Evolutionary conservation across 352 stramenopile species (phyloP).

Genomic region (Phytophthora aleatoria): DNA sequence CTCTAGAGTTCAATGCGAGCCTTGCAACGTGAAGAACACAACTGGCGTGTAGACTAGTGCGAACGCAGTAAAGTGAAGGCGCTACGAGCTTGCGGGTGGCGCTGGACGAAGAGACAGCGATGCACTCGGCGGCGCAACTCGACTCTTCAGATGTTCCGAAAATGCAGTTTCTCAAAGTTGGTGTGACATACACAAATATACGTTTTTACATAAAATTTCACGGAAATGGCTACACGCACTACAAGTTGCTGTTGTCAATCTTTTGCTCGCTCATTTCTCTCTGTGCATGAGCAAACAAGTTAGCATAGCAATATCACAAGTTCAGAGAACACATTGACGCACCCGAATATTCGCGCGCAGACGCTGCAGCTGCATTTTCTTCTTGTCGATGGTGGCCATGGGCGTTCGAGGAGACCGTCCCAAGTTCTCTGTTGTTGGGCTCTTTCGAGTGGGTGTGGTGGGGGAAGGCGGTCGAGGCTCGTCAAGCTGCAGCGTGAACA

Average conservation of each 20-base stretch:
- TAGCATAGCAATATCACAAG: background rate
- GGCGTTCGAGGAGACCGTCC: slow-evolving; percentile 6
- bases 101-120: slow-evolving; percentile 4
- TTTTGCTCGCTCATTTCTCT: slow-evolving; percentile 33
- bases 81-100: background rate
- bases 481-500: slow-evolving; percentile 14
- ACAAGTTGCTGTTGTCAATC: slow-evolving; percentile 2
- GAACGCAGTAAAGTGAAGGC: background rate
- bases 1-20: slow-evolving; percentile 10
- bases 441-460: slow-evolving; percentile 11
- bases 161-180: slow-evolving; percentile 18
- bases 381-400: slow-evolving; percentile 45
- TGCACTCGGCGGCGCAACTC: slow-evolving; percentile 8
- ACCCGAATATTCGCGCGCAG: slow-evolving; percentile 54
- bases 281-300: slow-evolving; percentile 6
- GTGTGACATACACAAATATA: slow-evolving; percentile 11
- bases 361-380: slow-evolving; percentile 54
- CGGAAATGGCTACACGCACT: background rate
- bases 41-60: background rate
- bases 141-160: slow-evolving; percentile 27
- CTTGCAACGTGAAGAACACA: slow-evolving; percentile 1
- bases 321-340: slow-evolving; percentile 5
- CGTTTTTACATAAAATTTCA: background rate
- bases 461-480: slow-evolving; percentile 6
- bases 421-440: slow-evolving; percentile 12